A percentile compares a stretch with the other conserved stretches of the same genome.
phyloP scores from a whole-genome alignment of 208 protist species.

The Crithidia mellificae region DNA sequence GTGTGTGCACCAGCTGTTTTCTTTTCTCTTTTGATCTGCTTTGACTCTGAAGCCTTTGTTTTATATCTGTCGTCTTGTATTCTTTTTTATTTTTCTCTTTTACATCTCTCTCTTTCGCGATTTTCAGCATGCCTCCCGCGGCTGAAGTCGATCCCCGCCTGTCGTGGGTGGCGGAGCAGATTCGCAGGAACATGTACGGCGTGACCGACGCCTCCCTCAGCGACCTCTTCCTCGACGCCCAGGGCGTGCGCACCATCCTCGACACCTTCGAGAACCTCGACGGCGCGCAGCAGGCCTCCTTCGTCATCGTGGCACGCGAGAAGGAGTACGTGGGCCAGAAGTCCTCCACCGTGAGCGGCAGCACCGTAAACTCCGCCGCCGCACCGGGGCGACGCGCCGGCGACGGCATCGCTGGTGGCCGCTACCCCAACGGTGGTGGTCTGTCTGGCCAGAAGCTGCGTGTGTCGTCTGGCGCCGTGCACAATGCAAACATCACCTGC shows the following conservation, averaged over 20 bases:
- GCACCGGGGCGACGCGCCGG: slow-evolving; percentile 4
- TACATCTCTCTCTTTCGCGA: background rate
- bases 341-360: background rate
- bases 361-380: no score
- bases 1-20: no score
- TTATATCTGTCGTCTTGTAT: no score
- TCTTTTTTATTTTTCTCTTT: slow-evolving; percentile 2
- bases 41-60: no score
- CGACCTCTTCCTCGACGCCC: slow-evolving; percentile 54
- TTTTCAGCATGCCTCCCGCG: slow-evolving; percentile 9
- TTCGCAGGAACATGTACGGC: slow-evolving; percentile 63
- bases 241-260: slow-evolving; percentile 44
- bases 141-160: slow-evolving; percentile 66
- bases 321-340: slow-evolving; percentile 35
- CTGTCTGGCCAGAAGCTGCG: slow-evolving; percentile 53
- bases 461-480: slow-evolving; percentile 58
- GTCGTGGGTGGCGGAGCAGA: slow-evolving; percentile 62
- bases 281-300: slow-evolving; percentile 39
- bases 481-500: slow-evolving; percentile 85
- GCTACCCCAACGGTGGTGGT: background rate
- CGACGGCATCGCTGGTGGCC: slow-evolving; percentile 4
- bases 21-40: no score
- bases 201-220: slow-evolving; percentile 53
- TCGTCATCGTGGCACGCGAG: slow-evolving; percentile 64
- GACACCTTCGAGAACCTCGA: slow-evolving; percentile 57